Evolutionary conservation across 306 rosid species (phyloP), one percentile per base, ranked within the genome.

Genomic region (Leucaena leucocephala): DNA sequence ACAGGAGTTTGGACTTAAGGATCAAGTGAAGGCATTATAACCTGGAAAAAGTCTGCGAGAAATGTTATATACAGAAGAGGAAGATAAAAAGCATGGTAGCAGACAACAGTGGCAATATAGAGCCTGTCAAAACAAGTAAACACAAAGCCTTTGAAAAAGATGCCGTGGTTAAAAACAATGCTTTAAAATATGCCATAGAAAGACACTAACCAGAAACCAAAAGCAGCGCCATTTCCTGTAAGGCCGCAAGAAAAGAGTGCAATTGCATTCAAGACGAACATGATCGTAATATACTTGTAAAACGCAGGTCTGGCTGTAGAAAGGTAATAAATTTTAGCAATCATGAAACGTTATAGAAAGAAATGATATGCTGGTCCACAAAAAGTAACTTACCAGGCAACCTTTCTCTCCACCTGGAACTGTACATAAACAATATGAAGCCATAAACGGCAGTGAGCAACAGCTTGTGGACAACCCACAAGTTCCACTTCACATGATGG

Each of bases 251-350:
- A 88, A 81, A 95, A 85, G 75, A 91, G 69, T 16, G 90, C 78
- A 27, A 86, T 83, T 46, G 84, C 87, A 75, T 95, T 95, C 76
- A 84, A 68, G 73, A 78, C 27, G 82, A 91, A 89, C 98, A 94
- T 92, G 64, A 91, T 36, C 52, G 50, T 86, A 3, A 92, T 90
- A 71, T 95, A 95, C 73, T 88, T 90, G 89, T 91, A 95, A 88
- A 87, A 95, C 7, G 98, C 91, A 82, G 98, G 98, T 81, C 98
- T 91, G 74, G 98, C 98, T 95, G 91, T 83, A 85, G 74, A 38
- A 62, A 68, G 42, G 59, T 49, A 81, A 67, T 38, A 65, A 76
- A 45, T 73, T 58, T 68, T 65, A 39, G 75, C 43, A 40, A 76
- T 75, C 71, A 86, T 75, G 57, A 67, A 62, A 27, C 21, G 40